Conservation (phyloP, 2,329 filamentous ascomycete genomes). For the Sordariomycetes sp. region DNA sequence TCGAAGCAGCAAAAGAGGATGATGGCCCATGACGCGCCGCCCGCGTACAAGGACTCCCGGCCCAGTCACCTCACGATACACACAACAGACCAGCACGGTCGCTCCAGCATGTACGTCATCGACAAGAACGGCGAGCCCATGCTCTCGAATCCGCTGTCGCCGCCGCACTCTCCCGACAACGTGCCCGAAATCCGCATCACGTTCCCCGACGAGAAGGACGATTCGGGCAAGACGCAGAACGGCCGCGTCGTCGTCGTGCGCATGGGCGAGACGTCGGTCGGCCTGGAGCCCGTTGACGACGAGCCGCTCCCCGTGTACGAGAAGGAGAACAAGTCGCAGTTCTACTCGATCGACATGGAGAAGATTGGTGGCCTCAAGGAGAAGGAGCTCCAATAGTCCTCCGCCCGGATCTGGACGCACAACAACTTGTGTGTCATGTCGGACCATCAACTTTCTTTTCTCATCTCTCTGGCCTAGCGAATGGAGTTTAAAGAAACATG, state of each 20-base stretch:
- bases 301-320: conserved; percentile 79
- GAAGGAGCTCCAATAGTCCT: conserved; percentile 46
- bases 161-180: conserved; percentile 66
- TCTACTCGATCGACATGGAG: conserved; percentile 90
- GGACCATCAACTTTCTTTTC: background rate
- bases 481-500: background rate
- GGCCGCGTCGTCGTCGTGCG: conserved; percentile 85
- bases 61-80: conserved; percentile 42
- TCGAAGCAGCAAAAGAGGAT: conserved; percentile 32
- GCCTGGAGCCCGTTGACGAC: conserved; percentile 76
- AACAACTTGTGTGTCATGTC: background rate
- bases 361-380: conserved; percentile 90
- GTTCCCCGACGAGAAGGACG: conserved; percentile 91
- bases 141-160: conserved; percentile 60
- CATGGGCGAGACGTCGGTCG: conserved; percentile 77
- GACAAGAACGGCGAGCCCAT: conserved; percentile 65
- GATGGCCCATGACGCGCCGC: conserved; percentile 41
- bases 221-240: conserved; percentile 65
- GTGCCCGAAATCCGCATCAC: conserved; percentile 96
- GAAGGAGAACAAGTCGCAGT: conserved; percentile 63
- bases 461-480: background rate
- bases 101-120: conserved; percentile 63
- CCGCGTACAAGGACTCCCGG: conserved; percentile 53
- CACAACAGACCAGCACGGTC: conserved; percentile 34
- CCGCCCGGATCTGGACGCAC: background rate